Base-by-base conservation (phyloP, 331 rosid species). In the Malus hybrid region DNA sequence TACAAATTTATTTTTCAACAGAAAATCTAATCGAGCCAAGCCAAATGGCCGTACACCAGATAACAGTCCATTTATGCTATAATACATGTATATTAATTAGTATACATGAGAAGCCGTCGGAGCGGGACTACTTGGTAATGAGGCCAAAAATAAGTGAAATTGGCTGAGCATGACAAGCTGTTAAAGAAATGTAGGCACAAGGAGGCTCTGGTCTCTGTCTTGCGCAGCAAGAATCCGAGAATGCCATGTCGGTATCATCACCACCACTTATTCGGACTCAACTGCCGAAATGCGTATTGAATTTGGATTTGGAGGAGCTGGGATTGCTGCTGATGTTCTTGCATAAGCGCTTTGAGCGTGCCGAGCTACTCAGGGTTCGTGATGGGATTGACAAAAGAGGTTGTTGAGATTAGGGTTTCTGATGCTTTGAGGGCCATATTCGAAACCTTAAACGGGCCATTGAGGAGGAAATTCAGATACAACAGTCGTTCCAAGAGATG, bases 101-200 rank as follows among this genome's bases (percentile, higher is more conserved):
- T 39, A 39, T 39, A 39, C 13, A 39, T 39, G 93, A 82, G 84
- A 92, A 88, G 79, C 93, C 91, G 1, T 70, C 89, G 0, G 83
- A 82, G 73, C 90, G 88, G 24, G 99, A 94, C 77, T 89, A 81
- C 80, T 50, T 91, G 80, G 85, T 92, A 44, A 69, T 78, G 87
- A 85, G 55, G 80, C 88, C 80, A 0, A 90, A 85, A 66, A 92
- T 39, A 81, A 71, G 81, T 75, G 77, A 92, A 87, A 84, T 73
- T 90, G 80, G 74, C 87, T 1, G 80, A 82, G 77, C 92, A 87
- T 60, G 99, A 94, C 73, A 90, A 79, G 84, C 85, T 90, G 75
- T 80, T 92, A 90, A 90, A 89, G 65, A 88, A 90, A 83, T 94
- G 88, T 77, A 86, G 89, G 86, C 99, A 94, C 26, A 86, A 82